Evolutionary conservation across 208 protist species (phyloP), one percentile per base, ranked within the genome.

Genomic region (Wallacemonas rigidus): DNA sequence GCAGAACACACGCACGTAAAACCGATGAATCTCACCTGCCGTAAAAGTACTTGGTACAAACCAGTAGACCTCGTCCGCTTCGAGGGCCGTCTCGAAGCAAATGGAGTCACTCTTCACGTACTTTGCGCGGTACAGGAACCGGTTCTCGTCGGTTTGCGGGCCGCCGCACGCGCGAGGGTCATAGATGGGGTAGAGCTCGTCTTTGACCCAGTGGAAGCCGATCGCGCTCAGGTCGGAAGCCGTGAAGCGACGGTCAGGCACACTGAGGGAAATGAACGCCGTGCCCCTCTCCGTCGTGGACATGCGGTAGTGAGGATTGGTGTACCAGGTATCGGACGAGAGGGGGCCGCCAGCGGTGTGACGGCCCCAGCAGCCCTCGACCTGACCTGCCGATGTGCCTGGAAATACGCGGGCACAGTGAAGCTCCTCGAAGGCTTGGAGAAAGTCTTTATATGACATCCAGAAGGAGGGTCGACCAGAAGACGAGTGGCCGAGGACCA

Each of bases 361-460:
- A 50, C 62, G 41, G 17, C 75, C 80, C 92, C 92, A 97, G 45
- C 81, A 62, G 11, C 86, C 77, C 40, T 85, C 69, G 35, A 95
- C 45, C 71, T 88, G 71, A 26, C 74, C 77, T 56, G 78, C n/a
- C 58, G 77, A 86, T 5, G 82, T 77, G 2, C 81, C 71, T n/a
- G 73, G 61, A 69, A 95, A 94, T 14, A 76, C n/a, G 41, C 84
- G 80, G 69, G 86, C 91, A 5, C 89, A 51, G 58, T 95, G 90
- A 11, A 94, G 74, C 58, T 88, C 79, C 56, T 71, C 75, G 69
- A 97, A 95, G 56, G 73, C 72, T 44, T 70, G 35, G 53, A 97
- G 56, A 74, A 97, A 95, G 55, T 91, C 83, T 9, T 60, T 58
- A 70, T 93, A 95, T n/a, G 85, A 80, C n/a, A 97, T 92, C 92